A percentile compares a stretch with the other conserved stretches of the same genome.
These are phyloP conservation scores for Colletotrichum costaricense DNA, from an alignment of 2,329 filamentous ascomycete species.

Conservation along the genomic window DNA sequence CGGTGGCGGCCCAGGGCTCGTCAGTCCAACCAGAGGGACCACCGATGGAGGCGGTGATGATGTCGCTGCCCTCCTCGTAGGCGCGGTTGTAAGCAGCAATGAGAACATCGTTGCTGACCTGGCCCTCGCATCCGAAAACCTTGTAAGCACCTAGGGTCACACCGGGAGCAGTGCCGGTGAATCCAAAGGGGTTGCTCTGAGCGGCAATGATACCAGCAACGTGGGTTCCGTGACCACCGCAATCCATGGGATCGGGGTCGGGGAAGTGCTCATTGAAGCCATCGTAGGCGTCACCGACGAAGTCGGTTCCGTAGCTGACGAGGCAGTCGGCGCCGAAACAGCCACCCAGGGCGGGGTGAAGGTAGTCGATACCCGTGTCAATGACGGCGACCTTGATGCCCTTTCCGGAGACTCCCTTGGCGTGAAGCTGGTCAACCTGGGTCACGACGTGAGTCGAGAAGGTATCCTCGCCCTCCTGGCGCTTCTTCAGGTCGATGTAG, in stretches of 20 bases:
- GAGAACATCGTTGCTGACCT: conserved; percentile 65
- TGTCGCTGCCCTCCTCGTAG: conserved; percentile 68
- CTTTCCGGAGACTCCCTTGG: conserved; percentile 59
- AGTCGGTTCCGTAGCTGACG: conserved; percentile 67
- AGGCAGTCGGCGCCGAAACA: conserved; percentile 71
- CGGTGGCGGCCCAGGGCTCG: conserved; percentile 60
- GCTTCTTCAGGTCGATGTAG: conserved; percentile 44
- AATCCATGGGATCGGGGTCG: conserved; percentile 65
- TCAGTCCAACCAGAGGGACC: conserved; percentile 63
- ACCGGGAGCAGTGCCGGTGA: conserved; percentile 67
- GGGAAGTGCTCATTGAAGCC: conserved; percentile 52
- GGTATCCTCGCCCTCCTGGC: conserved; percentile 41
- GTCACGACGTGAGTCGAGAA: conserved; percentile 67
- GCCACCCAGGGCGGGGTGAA: conserved; percentile 71
- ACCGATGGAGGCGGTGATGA: conserved; percentile 68
- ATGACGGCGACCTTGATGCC: conserved; percentile 65
- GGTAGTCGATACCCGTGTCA: conserved; percentile 70
- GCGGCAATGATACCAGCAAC: conserved; percentile 73
- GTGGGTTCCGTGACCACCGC: conserved; percentile 70
- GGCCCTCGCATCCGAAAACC: conserved; percentile 66
- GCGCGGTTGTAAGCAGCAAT: conserved; percentile 70
- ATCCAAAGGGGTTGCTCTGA: conserved; percentile 62
- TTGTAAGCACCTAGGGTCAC: conserved; percentile 67
- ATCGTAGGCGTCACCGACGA: conserved; percentile 66
- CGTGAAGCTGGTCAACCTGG: conserved; percentile 64